Evolutionary conservation across 75 land plant species (phyloP), one percentile per base, ranked within the genome.

Genomic region (Azolla pinnata): DNA sequence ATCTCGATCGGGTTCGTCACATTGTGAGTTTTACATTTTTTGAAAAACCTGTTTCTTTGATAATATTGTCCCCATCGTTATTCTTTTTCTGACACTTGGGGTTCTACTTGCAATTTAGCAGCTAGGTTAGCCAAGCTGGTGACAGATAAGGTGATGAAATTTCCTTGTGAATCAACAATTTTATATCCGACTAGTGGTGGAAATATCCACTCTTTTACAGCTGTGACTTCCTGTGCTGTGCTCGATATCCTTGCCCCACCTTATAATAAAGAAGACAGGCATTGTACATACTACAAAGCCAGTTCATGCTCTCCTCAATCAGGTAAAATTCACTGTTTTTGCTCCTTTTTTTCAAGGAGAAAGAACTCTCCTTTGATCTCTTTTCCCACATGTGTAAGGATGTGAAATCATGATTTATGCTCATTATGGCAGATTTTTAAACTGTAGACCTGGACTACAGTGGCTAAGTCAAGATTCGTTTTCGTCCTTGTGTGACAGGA

Each of bases 201-300:
- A n/a, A 87, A 83, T 45, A 81, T 87, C 31, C 91, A 87, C 54
- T 51, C 56, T 0, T 78, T 87, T 61, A 78, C 72, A 32, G 88
- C 91, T 32, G 60, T 83, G 14, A 87, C 79, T 0, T 42, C 91
- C 0, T 83, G 91, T 65, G 87, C 72, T 9, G 65, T 87, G 18
- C 88, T 87, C 9, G 91, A 87, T 65, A 77, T 87, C 7, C 59
- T 87, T 14, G 84, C 85, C 1, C 91, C 91, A 29, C 91, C 91
- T 18, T 87, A 87, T 19, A 57, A 49, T 0, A 58, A 50, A 2
- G 79, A 76, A 38, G 90, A 71, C 1, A 64, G 88, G 18, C 76
- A 76, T 58, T 83, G 84, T 67, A 67, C 76, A 18, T 81, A 81
- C 54, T 87, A 83, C 64, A 52, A 61, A 19, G 78, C 60, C 38